Percentiles rank a stretch among this genome's conserved stretches.
phyloP scores from a whole-genome alignment of 2,329 filamentous ascomycete species.

The Fusarium brachygibbosum region DNA sequence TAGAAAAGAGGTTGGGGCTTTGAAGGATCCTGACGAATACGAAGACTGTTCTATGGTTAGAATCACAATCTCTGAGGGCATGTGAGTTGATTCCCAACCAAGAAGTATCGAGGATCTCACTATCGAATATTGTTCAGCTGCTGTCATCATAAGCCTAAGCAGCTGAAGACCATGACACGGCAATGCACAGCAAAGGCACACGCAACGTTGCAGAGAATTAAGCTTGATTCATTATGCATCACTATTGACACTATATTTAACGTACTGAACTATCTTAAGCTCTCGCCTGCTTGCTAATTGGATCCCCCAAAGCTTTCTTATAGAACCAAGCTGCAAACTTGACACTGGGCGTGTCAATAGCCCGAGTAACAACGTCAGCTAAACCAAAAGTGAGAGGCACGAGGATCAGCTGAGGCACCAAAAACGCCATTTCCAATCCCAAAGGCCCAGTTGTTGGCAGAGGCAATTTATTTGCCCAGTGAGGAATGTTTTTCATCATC shows the following conservation, averaged over 20 bases:
- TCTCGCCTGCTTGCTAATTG: slow-evolving; percentile 37
- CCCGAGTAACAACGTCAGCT: slow-evolving; percentile 68
- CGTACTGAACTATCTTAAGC: neutral
- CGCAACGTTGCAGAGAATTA: slow-evolving; percentile 16
- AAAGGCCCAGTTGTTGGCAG: slow-evolving; percentile 68
- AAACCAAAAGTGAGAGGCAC: slow-evolving; percentile 71
- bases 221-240: slow-evolving; percentile 31
- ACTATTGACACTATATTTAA: slow-evolving; percentile 1
- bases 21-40: slow-evolving; percentile 13
- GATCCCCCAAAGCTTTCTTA: slow-evolving; percentile 55
- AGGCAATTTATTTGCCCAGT: slow-evolving; percentile 69
- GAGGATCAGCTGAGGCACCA: slow-evolving; percentile 71
- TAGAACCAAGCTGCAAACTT: slow-evolving; percentile 70
- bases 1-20: slow-evolving; percentile 1
- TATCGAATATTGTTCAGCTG: neutral
- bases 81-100: slow-evolving; percentile 19
- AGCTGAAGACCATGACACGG: neutral
- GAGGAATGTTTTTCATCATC: slow-evolving; percentile 64
- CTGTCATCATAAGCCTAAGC: too few species aligned
- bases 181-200: slow-evolving; percentile 12
- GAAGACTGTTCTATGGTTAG: neutral
- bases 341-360: slow-evolving; percentile 72
- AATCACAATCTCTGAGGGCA: neutral
- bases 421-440: slow-evolving; percentile 72
- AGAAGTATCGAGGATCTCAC: neutral